Evolutionary conservation across 257 asterid species (phyloP), one percentile per base, ranked within the genome.

Genomic region (Solanum peruvianum): DNA sequence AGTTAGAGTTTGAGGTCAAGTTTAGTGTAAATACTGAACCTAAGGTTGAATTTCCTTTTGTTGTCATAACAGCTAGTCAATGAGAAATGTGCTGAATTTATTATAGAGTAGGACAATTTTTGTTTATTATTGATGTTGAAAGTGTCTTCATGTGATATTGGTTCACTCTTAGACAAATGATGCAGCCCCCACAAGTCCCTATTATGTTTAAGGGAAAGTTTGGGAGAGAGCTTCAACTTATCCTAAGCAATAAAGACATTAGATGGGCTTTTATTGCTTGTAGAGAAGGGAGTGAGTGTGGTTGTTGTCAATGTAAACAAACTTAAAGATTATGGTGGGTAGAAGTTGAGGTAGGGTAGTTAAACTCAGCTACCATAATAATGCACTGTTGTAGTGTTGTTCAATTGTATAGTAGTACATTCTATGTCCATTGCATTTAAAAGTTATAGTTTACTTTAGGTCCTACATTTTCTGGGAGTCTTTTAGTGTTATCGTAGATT

Each of bases 291-390:
- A 33, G 8, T 72, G 69, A 72, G 72, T 71, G 37, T 39, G 72
- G 83, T 49, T 86, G 87, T 71, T 45, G 47, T 86, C 52, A 49
- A 71, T 86, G 73, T 72, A 49, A 81, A 25, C 70, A 85, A 72
- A 81, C 87, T 77, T 31, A 72, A 86, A 69, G 35, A 8, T 72
- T 71, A 72, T 72, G 84, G 84, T 71, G 84, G 87, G 81, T 84
- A 81, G 82, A 86, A 49, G 87, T 86, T 47, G 87, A 58, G 67
- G 47, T 70, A 52, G 82, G 84, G 73, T 44, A 72, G 47, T 86
- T 76, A 49, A 86, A 41, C 41, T 42, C 44, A 71, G n/a, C 82
- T 69, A 85, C 87, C 82, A 69, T 85, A 69, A 85, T 85, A 85
- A 85, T 85, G 66, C 31, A 66, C 9, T 85, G 25, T 13, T 66